A percentile compares a stretch with the other conserved stretches of the same genome.
Conservation (phyloP, 352 stramenopile genomes). For the Pythium periplocum region DNA sequence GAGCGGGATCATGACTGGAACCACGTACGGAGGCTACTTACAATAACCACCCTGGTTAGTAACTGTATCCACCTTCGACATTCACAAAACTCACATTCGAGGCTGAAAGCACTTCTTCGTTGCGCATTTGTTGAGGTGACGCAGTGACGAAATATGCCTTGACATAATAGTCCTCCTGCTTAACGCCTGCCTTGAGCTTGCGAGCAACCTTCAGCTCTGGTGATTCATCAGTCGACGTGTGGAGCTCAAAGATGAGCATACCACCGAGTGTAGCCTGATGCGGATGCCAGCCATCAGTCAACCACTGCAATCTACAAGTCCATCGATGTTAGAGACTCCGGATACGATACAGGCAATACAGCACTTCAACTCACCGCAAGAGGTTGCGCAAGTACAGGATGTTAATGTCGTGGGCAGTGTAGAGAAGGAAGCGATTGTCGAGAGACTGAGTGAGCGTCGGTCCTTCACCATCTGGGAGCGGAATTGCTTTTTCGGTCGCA, state of each 20-base stretch:
- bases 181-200: too few species aligned
- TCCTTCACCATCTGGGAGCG: constrained; percentile 35
- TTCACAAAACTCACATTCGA: constrained; percentile 36
- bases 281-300: constrained; percentile 61
- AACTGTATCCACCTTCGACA: too few species aligned
- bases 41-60: background rate
- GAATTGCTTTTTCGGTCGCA: constrained; percentile 30
- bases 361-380: constrained; percentile 30
- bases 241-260: constrained; percentile 78
- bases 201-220: too few species aligned
- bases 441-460: constrained; percentile 43
- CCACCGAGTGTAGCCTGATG: constrained; percentile 63
- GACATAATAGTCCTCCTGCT: constrained; percentile 42
- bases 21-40: constrained; percentile 46
- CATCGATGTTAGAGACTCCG: background rate
- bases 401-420: constrained; percentile 80
- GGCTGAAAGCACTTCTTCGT: constrained; percentile 41
- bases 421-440: constrained; percentile 61
- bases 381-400: constrained; percentile 71
- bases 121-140: constrained; percentile 66
- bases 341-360: background rate
- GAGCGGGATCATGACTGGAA: constrained; percentile 59
- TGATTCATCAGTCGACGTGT: constrained; percentile 23
- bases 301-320: constrained; percentile 51
- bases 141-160: constrained; percentile 69